Percentiles rank a stretch among this genome's conserved stretches.
Conservation (phyloP, 2,329 filamentous ascomycete species). For the Fusarium sp. region DNA sequence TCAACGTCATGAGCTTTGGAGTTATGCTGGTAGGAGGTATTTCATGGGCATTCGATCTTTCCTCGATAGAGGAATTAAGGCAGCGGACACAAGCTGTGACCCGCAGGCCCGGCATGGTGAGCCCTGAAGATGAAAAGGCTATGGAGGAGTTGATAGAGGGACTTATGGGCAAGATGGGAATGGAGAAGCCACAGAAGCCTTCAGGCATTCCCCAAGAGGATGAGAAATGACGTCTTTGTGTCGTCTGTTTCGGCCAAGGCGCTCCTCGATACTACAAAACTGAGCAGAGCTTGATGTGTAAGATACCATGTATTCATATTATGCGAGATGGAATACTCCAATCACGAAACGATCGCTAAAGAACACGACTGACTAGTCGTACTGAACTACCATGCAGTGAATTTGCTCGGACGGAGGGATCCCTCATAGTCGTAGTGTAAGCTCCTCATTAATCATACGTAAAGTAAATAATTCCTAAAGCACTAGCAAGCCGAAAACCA, state of each 20-base stretch:
- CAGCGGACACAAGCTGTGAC: constrained; percentile 55
- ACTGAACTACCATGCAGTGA: background rate
- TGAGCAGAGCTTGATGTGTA: constrained; percentile 17
- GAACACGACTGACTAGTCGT: background rate
- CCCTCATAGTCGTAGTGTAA: background rate
- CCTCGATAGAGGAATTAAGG: constrained; percentile 71
- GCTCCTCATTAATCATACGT: constrained; percentile 36
- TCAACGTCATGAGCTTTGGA: constrained; percentile 81
- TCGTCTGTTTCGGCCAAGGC: background rate
- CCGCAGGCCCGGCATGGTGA: constrained; percentile 48
- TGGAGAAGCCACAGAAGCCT: constrained; percentile 43
- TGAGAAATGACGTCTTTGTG: background rate
- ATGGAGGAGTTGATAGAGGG: constrained; percentile 70
- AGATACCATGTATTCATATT: constrained; percentile 17
- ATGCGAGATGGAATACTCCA: background rate
- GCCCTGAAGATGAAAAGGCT: constrained; percentile 64
- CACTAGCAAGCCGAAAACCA: constrained; percentile 23
- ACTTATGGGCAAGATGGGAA: constrained; percentile 62
- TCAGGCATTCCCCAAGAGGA: constrained; percentile 15
- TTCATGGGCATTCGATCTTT: constrained; percentile 81
- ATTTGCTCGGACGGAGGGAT: background rate
- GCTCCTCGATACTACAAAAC: background rate
- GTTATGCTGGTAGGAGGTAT: constrained; percentile 79
- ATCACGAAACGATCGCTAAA: background rate
- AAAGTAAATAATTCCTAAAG: constrained; percentile 32